These are phyloP conservation scores for Tetradesmus lagerheimii DNA, from an alignment of 139 green algal species.

Conservation along the genomic window DNA sequence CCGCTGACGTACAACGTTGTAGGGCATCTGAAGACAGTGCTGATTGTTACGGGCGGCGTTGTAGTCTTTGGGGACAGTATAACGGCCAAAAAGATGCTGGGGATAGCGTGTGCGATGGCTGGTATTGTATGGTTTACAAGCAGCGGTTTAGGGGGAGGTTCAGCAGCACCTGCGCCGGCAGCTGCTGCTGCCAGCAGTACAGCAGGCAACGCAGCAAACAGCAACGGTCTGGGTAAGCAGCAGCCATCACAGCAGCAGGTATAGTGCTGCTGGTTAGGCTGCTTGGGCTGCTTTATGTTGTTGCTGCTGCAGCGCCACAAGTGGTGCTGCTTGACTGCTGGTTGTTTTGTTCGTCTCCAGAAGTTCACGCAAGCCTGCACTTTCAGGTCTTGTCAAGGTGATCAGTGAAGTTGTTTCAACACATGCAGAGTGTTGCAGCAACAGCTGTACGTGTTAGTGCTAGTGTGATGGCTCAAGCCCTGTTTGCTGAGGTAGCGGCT, in stretches of 20 bases:
- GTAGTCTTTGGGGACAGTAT: conserved; percentile 76
- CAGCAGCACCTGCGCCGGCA: background rate
- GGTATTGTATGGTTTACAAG: conserved; percentile 75
- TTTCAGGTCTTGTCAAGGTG: too few species aligned
- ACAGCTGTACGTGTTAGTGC: too few species aligned
- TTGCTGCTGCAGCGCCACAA: background rate
- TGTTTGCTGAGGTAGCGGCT: too few species aligned
- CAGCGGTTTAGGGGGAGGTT: background rate
- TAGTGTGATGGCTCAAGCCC: too few species aligned
- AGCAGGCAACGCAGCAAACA: background rate
- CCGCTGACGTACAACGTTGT: conserved; percentile 90
- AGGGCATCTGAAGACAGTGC: conserved; percentile 79
- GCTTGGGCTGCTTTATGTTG: background rate
- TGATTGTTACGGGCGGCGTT: conserved; percentile 76
- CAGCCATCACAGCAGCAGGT: background rate
- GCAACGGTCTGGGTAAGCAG: background rate
- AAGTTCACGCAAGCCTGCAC: too few species aligned
- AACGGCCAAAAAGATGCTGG: conserved; percentile 49
- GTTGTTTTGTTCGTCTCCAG: too few species aligned
- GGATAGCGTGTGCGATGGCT: conserved; percentile 70
- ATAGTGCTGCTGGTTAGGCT: background rate
- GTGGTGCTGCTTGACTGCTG: background rate
- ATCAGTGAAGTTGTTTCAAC: too few species aligned
- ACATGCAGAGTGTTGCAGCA: too few species aligned
- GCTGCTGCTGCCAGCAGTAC: background rate